These are phyloP conservation scores for Coniochaeta pulveracea DNA, from an alignment of 2,329 filamentous ascomycete genomes.

Conservation along the genomic window DNA sequence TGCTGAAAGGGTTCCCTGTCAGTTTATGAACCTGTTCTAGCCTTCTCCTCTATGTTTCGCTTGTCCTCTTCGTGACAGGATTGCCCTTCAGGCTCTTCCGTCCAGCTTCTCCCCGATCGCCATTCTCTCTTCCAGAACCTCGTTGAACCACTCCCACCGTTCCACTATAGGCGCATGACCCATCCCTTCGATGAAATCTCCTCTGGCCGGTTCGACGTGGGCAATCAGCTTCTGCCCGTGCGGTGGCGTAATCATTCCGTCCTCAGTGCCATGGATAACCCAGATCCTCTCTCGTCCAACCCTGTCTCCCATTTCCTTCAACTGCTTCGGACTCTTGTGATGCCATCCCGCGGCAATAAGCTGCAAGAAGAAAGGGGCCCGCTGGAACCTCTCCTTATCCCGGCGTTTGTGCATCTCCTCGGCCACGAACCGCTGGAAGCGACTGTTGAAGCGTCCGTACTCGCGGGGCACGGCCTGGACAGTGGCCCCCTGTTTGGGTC, in stretches of 20 bases:
- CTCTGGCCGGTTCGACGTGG: conserved; percentile 49
- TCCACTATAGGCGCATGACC: conserved; percentile 71
- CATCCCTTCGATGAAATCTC: conserved; percentile 54
- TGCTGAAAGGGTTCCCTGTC: too few relatives aligned
- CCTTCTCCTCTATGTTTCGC: too few relatives aligned
- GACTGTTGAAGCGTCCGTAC: conserved; percentile 56
- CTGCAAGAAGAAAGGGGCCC: conserved; percentile 63
- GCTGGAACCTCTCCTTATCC: conserved; percentile 48
- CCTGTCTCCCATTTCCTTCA: conserved; percentile 51
- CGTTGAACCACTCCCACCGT: conserved; percentile 56
- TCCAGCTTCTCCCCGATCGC: conserved; percentile 37
- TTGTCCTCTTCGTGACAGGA: too few relatives aligned
- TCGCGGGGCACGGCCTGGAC: not conserved
- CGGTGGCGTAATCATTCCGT: conserved; percentile 65
- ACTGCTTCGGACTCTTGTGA: conserved; percentile 56
- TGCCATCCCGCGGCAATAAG: conserved; percentile 72
- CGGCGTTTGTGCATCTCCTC: conserved; percentile 64
- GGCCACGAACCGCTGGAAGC: conserved; percentile 74
- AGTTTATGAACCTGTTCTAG: too few relatives aligned
- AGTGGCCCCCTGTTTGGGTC: not conserved
- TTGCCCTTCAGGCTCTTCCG: conserved; percentile 9
- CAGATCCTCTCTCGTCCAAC: conserved; percentile 66
- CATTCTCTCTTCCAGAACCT: conserved; percentile 45
- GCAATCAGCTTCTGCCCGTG: conserved; percentile 60
- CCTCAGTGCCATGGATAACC: conserved; percentile 63